These are phyloP conservation scores for Yamadazyma siamensis DNA, from an alignment of 1,139 yeast species.

Conservation along the genomic window DNA sequence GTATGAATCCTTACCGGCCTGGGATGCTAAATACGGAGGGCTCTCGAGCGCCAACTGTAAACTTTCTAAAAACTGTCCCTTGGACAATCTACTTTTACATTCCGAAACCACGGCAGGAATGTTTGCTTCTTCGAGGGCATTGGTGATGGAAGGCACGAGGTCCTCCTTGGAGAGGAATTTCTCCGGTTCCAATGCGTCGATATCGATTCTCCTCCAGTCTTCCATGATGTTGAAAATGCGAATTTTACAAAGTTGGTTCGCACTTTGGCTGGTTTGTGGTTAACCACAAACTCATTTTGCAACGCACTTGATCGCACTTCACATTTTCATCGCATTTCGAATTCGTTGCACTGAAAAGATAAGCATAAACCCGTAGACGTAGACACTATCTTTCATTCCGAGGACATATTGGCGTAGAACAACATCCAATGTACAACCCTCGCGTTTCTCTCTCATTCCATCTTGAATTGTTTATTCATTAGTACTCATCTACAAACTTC, in stretches of 20 bases:
- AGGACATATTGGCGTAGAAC: too few species aligned
- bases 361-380: too few species aligned
- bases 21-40: constrained; percentile 83
- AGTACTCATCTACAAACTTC: constrained; percentile 39
- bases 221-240: constrained; percentile 27
- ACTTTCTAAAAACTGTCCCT: constrained; percentile 72
- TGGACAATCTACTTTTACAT: constrained; percentile 61
- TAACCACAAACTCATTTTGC: too few species aligned
- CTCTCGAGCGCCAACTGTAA: constrained; percentile 58
- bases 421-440: too few species aligned
- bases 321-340: too few species aligned
- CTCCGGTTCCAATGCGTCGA: constrained; percentile 88
- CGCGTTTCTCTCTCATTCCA: too few species aligned
- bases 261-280: too few species aligned
- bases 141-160: constrained; percentile 55
- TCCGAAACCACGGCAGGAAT: constrained; percentile 54
- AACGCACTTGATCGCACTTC: too few species aligned
- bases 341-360: too few species aligned
- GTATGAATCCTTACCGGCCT: constrained; percentile 47
- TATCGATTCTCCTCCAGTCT: constrained; percentile 79
- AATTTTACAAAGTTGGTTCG: too few species aligned
- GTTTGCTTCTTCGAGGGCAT: constrained; percentile 43
- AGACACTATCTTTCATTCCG: too few species aligned
- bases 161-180: constrained; percentile 63
- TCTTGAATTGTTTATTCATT: too few species aligned